These are phyloP conservation scores for Lepidopterella palustris DNA, from an alignment of 495 filamentous ascomycete genomes.

Conservation along the genomic window DNA sequence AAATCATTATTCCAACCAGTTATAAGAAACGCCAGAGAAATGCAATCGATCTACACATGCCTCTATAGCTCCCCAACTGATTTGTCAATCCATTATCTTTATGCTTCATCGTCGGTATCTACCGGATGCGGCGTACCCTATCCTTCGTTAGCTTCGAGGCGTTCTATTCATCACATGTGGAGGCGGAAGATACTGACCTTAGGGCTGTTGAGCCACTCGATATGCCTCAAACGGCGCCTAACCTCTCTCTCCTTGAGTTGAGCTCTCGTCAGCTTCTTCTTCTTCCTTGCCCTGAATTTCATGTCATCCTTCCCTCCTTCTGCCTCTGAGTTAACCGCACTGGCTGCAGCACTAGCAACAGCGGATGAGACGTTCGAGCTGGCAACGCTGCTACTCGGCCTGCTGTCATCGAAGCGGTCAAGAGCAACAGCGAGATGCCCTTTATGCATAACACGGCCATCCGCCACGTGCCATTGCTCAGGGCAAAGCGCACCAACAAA, in stretches of 20 bases:
- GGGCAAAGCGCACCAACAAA: slow-evolving; percentile 91
- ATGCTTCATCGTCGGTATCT: slow-evolving; percentile 41
- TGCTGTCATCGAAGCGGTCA: slow-evolving; percentile 81
- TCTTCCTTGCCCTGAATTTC: slow-evolving; percentile 91
- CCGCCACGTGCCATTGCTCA: slow-evolving; percentile 90
- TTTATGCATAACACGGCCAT: slow-evolving; percentile 78
- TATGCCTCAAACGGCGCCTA: slow-evolving; percentile 80
- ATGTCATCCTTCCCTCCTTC: slow-evolving; percentile 69
- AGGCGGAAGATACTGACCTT: slow-evolving; percentile 29
- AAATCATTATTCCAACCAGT: too few relatives aligned
- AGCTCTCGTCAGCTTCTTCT: slow-evolving; percentile 97
- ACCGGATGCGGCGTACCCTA: slow-evolving; percentile 41
- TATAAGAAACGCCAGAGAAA: too few relatives aligned
- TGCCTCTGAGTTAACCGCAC: slow-evolving; percentile 74
- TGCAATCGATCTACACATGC: too few relatives aligned
- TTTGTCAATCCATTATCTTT: neutral
- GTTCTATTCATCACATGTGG: neutral
- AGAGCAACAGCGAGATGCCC: slow-evolving; percentile 63
- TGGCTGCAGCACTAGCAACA: slow-evolving; percentile 51
- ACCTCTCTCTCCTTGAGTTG: slow-evolving; percentile 91
- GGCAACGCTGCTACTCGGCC: slow-evolving; percentile 49
- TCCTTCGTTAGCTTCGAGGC: slow-evolving; percentile 39
- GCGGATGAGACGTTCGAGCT: slow-evolving; percentile 47
- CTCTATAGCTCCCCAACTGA: neutral
- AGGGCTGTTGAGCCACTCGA: slow-evolving; percentile 80